Evolutionary conservation across 1,139 yeast genomes (phyloP).

Genomic region (Suhomyces bokatorum): DNA sequence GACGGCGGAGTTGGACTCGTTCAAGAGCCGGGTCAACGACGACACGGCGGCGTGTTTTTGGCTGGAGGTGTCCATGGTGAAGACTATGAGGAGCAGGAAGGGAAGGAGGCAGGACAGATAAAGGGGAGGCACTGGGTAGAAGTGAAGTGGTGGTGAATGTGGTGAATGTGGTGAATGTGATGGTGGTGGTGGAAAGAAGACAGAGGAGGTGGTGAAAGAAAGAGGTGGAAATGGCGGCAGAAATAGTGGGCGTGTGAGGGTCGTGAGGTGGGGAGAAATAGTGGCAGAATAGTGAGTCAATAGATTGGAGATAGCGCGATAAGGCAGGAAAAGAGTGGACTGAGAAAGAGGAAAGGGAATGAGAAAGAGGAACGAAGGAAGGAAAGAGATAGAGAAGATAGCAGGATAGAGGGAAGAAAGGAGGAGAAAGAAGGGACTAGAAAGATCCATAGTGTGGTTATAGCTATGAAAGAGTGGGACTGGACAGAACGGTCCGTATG

Average conservation of each 20-base stretch:
- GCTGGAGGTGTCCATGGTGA: slow-evolving; percentile 6
- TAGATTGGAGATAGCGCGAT: not conserved
- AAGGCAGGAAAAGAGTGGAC: not conserved
- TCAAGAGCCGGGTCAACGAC: slow-evolving; percentile 46
- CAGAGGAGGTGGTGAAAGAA: too few relatives aligned
- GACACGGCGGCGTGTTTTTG: slow-evolving; percentile 25
- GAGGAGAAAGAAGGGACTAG: too few relatives aligned
- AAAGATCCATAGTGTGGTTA: too few relatives aligned
- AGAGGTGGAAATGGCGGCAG: too few relatives aligned
- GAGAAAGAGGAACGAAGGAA: not conserved
- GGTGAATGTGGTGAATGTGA: not conserved
- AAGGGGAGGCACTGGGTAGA: too few relatives aligned
- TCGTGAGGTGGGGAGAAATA: too few relatives aligned
- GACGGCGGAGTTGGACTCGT: slow-evolving; percentile 36
- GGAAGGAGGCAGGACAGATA: not conserved
- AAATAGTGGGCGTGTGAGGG: not conserved
- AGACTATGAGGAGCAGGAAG: not conserved
- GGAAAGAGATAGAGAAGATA: not conserved
- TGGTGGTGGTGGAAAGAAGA: too few relatives aligned
- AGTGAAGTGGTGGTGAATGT: too few relatives aligned
- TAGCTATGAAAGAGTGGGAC: too few relatives aligned
- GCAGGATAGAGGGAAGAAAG: not conserved
- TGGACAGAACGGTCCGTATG: too few relatives aligned
- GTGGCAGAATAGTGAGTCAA: too few relatives aligned
- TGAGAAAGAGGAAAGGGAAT: not conserved